These are phyloP conservation scores for Taphrina sp. DNA, from an alignment of 1,139 yeast species.

Conservation along the genomic window DNA sequence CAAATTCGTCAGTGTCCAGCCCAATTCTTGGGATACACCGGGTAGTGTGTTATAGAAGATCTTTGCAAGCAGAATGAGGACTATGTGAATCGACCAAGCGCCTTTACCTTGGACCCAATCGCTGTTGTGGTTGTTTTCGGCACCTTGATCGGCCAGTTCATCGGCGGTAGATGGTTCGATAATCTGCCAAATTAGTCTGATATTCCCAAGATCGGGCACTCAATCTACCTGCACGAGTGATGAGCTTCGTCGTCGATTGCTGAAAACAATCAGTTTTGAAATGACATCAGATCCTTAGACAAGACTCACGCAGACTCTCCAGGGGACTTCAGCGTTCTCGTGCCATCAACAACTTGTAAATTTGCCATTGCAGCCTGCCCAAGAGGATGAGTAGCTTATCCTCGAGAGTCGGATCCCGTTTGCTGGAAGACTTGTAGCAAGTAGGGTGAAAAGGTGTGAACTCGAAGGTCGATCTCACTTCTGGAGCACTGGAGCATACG, in stretches of 20 bases:
- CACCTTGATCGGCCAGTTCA: conserved; percentile 86
- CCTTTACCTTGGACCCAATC: conserved; percentile 93
- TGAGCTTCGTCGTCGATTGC: conserved; percentile 26
- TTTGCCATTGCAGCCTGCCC: conserved; percentile 17
- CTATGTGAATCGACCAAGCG: conserved; percentile 92
- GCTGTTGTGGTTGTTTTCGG: conserved; percentile 86
- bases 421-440: too few species aligned
- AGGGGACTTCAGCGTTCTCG: conserved; percentile 6
- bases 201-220: too few species aligned
- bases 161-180: conserved; percentile 91
- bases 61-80: conserved; percentile 70
- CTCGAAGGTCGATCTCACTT: too few species aligned
- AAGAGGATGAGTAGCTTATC: too few species aligned
- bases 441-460: too few species aligned
- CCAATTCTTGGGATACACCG: conserved; percentile 73
- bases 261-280: background rate
- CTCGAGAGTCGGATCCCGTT: too few species aligned
- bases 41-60: conserved; percentile 74
- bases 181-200: conserved; percentile 51
- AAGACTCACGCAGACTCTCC: background rate
- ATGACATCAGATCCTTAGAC: background rate
- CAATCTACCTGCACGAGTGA: conserved; percentile 14
- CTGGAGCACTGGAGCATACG: too few species aligned
- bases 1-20: conserved; percentile 91
- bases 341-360: conserved; percentile 13